Percentiles rank a stretch among this genome's conserved stretches.
Conservation (phyloP, 257 asterid species). For the Gentiana dahurica region DNA sequence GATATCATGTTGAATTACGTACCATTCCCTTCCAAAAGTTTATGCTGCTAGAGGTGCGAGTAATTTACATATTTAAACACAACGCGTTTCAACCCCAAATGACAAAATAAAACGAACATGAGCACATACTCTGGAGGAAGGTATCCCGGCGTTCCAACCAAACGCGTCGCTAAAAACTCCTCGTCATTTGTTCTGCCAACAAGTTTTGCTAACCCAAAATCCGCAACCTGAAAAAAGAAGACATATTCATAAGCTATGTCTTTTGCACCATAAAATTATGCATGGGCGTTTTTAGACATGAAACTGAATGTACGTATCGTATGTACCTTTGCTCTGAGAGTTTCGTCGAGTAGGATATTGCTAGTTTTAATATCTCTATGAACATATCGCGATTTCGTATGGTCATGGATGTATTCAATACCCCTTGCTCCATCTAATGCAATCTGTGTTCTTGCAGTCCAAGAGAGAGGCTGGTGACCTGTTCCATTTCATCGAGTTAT, state of each 20-base stretch:
- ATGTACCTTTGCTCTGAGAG: conserved; percentile 74
- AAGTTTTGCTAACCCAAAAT: conserved; percentile 82
- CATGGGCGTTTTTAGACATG: too few relatives aligned
- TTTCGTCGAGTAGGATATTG: conserved; percentile 65
- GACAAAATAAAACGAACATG: background rate
- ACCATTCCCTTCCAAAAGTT: too few relatives aligned
- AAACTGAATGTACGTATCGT: too few relatives aligned
- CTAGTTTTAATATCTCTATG: conserved; percentile 83
- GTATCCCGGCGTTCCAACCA: conserved; percentile 90
- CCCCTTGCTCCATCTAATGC: conserved; percentile 78
- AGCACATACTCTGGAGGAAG: conserved; percentile 80
- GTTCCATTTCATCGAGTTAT: conserved; percentile 5
- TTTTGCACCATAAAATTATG: too few relatives aligned
- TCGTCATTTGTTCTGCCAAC: conserved; percentile 61
- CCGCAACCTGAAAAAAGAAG: conserved; percentile 49
- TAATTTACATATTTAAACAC: too few relatives aligned
- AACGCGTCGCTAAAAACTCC: conserved; percentile 56
- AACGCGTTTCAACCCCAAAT: too few relatives aligned
- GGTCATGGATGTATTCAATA: conserved; percentile 82
- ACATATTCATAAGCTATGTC: too few relatives aligned
- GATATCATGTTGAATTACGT: too few relatives aligned
- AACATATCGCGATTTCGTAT: conserved; percentile 62
- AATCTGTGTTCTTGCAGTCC: conserved; percentile 75
- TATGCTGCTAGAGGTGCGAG: too few relatives aligned
- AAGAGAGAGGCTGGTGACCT: conserved; percentile 75